A percentile compares a stretch with the other conserved stretches of the same genome.
These are phyloP conservation scores for Candida glaebosa DNA, from an alignment of 805 yeast genomes.

Conservation along the genomic window DNA sequence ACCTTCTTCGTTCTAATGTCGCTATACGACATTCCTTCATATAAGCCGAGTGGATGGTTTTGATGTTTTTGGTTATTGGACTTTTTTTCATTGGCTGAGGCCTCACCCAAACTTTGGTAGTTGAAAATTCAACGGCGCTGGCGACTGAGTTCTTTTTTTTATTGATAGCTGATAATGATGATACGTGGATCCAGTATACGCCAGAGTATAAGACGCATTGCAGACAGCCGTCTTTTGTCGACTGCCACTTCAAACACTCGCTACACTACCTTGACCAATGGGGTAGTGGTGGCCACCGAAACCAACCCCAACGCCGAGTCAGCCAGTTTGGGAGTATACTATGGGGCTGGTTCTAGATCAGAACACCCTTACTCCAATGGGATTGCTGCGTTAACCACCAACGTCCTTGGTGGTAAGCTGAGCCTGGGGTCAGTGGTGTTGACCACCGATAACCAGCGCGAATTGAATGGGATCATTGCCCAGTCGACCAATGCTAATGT, in stretches of 20 bases:
- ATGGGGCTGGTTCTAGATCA: conserved; percentile 75
- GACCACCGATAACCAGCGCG: conserved; percentile 55
- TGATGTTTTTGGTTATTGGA: too few relatives aligned
- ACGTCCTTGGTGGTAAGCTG: conserved; percentile 41
- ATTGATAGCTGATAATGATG: too few relatives aligned
- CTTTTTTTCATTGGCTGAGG: background rate
- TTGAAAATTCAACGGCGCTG: too few relatives aligned
- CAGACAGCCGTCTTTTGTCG: conserved; percentile 55
- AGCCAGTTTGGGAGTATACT: conserved; percentile 65
- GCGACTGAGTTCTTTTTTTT: too few relatives aligned
- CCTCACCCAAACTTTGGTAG: too few relatives aligned
- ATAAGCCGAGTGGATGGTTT: too few relatives aligned
- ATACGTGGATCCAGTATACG: conserved; percentile 42
- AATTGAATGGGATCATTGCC: conserved; percentile 60
- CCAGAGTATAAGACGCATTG: conserved; percentile 23
- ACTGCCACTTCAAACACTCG: conserved; percentile 57
- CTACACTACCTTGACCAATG: conserved; percentile 70
- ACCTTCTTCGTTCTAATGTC: too few relatives aligned
- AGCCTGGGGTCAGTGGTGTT: conserved; percentile 53
- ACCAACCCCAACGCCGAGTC: conserved; percentile 51
- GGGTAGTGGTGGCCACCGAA: conserved; percentile 71
- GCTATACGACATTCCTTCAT: too few relatives aligned
- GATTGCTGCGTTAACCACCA: conserved; percentile 63
- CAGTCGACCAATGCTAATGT: conserved; percentile 50
- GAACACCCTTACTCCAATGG: conserved; percentile 84